Base-by-base conservation (phyloP, 371 early-diverging fungal genomes). In the Mucor sp. region DNA sequence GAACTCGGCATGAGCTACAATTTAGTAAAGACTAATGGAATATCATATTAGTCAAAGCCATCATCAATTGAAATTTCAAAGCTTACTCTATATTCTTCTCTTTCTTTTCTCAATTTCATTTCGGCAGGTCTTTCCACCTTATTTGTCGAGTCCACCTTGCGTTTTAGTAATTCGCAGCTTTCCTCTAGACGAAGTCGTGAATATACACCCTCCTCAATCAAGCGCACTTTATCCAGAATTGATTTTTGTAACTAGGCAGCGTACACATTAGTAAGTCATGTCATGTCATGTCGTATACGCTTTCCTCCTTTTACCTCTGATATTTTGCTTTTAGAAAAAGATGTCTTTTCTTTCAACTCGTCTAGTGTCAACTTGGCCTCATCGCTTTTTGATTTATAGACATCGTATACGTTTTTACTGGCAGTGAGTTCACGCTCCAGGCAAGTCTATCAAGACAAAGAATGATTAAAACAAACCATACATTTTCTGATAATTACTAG, bases 1-100 rank as follows among this genome's bases (percentile, higher is more conserved):
- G 84, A 19, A 79, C 80, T 68, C 86, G 86, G 79, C 99, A 99
- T 43, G 92, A 86, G 19, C 91, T 87, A 74, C 99, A 99, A 73
- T 94, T 95, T 57, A 97, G 83, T 66, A 96, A 70, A 27, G 85
- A 76, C 93, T 94, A 55, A 61, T 55, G 25, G 0, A 14, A 15
- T 8, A 27, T 17, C 14, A 27, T 17, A 50, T 25, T 17, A 59
- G 23, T 25, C 2, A 33, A 9, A 19, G n/a, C 9, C 5, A 19
- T 15, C 19, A 57, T n/a, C 5, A n/a, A 33, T 7, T 7, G 17
- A 15, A n/a, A 28, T n/a, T 0, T n/a, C 15, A n/a, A 57, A 8
- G 30, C 73, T 75, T 79, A 79, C 84, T 50, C 79, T 66, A 12
- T 79, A 71, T 43, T 83, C 78, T 60, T 81, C 77, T 32, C 76